Evolutionary conservation across 2,329 filamentous ascomycete genomes (phyloP).

Genomic region (Ciborinia camelliae): DNA sequence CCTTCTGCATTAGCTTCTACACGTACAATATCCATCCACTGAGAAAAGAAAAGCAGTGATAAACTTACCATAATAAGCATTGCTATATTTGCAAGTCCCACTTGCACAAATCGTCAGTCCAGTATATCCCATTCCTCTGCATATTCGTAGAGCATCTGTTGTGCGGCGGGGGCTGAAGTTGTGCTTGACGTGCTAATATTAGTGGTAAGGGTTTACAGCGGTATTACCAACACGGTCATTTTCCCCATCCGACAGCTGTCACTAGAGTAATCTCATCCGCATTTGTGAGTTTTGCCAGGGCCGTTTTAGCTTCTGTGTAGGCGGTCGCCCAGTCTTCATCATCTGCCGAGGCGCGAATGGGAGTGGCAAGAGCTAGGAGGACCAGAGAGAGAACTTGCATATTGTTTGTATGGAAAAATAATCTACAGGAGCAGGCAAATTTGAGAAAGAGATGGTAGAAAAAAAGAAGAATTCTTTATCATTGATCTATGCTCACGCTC

Average conservation of each 20-base stretch:
- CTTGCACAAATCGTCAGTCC: constrained; percentile 24
- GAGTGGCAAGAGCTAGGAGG: constrained; percentile 24
- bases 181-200: not conserved
- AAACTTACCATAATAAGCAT: constrained; percentile 27
- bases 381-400: constrained; percentile 15
- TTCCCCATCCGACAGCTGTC: constrained; percentile 72
- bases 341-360: constrained; percentile 23
- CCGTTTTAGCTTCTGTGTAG: constrained; percentile 63
- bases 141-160: constrained; percentile 25
- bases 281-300: constrained; percentile 67
- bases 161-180: not conserved
- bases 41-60: no score
- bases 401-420: not conserved
- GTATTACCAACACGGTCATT: constrained; percentile 66
- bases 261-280: constrained; percentile 77
- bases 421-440: not conserved
- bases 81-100: constrained; percentile 24
- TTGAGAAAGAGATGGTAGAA: not conserved
- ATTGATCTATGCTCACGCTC: not conserved
- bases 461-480: not conserved
- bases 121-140: constrained; percentile 26
- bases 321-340: constrained; percentile 59
- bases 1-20: no score
- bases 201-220: constrained; percentile 31
- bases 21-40: no score